phyloP scores from a whole-genome alignment of 441 rosid species.

The Pelargonium myrrhifolium region DNA sequence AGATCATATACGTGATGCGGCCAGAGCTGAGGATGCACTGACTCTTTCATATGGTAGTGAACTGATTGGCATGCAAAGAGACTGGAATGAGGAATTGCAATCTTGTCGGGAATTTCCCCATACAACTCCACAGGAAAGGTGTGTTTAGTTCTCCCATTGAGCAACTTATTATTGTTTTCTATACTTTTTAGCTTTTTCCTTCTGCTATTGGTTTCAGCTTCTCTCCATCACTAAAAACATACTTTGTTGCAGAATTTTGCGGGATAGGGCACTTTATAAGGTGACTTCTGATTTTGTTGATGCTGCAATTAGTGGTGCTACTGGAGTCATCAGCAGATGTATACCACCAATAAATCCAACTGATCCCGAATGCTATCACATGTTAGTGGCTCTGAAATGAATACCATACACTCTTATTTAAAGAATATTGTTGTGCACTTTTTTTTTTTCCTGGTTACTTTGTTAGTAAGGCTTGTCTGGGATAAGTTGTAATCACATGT shows the following conservation, averaged over 20 bases:
- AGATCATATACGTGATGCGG: slow-evolving; percentile 97
- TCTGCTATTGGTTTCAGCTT: slow-evolving; percentile 16
- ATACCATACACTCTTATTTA: neutral
- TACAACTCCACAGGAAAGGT: slow-evolving; percentile 88
- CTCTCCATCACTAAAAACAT: slow-evolving; percentile 9
- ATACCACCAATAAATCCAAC: slow-evolving; percentile 99
- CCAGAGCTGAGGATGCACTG: slow-evolving; percentile 93
- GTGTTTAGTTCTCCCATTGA: slow-evolving; percentile 15
- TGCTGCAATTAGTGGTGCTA: slow-evolving; percentile 93
- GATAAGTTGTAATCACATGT: too few species aligned
- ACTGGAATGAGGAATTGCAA: slow-evolving; percentile 99
- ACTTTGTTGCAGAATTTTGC: slow-evolving; percentile 70
- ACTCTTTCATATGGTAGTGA: slow-evolving; percentile 98
- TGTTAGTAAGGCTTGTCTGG: too few species aligned
- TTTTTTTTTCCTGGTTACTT: too few species aligned
- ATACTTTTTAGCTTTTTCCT: neutral
- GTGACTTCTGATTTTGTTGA: slow-evolving; percentile 99
- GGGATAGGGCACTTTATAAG: slow-evolving; percentile 97
- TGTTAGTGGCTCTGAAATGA: slow-evolving; percentile 55
- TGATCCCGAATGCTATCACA: slow-evolving; percentile 99
- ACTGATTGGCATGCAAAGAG: slow-evolving; percentile 98
- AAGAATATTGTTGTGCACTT: too few species aligned
- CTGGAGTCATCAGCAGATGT: slow-evolving; percentile 94
- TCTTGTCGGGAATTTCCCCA: slow-evolving; percentile 98
- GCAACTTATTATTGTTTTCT: neutral